phyloP scores from a whole-genome alignment of 2,329 filamentous ascomycete species.

The Epichloe baconii region DNA sequence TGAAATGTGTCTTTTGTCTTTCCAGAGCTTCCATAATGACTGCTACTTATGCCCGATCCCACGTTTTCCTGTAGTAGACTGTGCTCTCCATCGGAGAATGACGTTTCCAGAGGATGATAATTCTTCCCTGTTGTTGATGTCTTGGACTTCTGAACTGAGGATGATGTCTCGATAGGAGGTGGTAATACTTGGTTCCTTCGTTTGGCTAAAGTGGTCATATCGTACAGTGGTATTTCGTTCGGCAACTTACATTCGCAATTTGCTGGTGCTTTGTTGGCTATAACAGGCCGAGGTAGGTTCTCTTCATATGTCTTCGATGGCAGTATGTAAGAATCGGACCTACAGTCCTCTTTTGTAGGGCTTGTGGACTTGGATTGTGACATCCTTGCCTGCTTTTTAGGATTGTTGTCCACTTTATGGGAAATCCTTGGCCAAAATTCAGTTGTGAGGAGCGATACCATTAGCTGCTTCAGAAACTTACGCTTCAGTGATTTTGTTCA shows the following conservation, averaged over 20 bases:
- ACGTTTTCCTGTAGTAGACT: background rate
- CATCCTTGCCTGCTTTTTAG: conserved; percentile 10
- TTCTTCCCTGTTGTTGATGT: background rate
- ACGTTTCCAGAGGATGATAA: too few relatives aligned
- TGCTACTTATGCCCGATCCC: background rate
- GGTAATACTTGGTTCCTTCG: conserved; percentile 2
- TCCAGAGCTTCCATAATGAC: background rate
- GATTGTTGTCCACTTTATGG: conserved; percentile 17
- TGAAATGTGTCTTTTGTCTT: background rate
- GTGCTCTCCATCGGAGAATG: background rate
- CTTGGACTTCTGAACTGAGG: conserved; percentile 6
- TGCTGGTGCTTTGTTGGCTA: background rate
- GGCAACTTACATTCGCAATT: background rate
- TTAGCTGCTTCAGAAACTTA: conserved; percentile 14
- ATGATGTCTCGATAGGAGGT: background rate
- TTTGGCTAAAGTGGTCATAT: background rate
- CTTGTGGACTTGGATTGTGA: background rate
- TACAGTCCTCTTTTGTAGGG: background rate
- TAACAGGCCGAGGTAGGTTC: background rate
- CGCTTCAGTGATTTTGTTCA: conserved; percentile 34
- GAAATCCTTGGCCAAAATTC: conserved; percentile 17
- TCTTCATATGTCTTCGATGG: background rate
- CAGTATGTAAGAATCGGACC: background rate
- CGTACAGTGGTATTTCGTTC: background rate
- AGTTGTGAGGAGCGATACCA: background rate